Evolutionary conservation across 139 green algal genomes (phyloP).

Genomic region (Chlorella sorokiniana): DNA sequence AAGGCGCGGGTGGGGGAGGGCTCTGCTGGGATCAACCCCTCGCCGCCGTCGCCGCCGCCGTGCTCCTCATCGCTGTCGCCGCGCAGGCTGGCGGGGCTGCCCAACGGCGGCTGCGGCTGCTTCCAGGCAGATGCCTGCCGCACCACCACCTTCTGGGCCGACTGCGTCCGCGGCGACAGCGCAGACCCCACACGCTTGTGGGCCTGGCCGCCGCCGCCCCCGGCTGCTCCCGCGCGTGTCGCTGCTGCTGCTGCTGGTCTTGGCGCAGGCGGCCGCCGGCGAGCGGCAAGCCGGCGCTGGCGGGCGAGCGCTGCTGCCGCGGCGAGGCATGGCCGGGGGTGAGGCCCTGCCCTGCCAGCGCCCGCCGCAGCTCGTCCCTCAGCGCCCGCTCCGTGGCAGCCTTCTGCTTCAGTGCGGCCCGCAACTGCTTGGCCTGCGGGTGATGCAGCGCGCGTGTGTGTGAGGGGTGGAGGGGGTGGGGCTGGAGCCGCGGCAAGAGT

Average conservation of each 20-base stretch:
- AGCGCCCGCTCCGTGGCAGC: conserved; percentile 6
- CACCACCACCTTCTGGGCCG: background rate
- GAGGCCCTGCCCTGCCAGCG: conserved; percentile 1
- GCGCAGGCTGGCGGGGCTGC: background rate
- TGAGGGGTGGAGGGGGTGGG: too few relatives aligned
- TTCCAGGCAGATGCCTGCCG: background rate
- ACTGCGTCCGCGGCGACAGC: background rate
- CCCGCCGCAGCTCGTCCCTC: conserved; percentile 25
- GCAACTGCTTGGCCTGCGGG: conserved; percentile 23
- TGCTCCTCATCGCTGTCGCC: background rate
- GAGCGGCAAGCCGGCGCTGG: too few relatives aligned
- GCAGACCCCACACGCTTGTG: background rate
- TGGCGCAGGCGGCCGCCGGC: background rate
- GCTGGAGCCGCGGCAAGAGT: background rate
- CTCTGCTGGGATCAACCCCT: conserved; percentile 1
- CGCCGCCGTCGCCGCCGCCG: background rate
- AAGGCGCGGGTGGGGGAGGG: conserved; percentile 9
- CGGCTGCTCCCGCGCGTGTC: background rate
- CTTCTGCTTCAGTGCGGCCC: background rate
- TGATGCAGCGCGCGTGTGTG: too few relatives aligned
- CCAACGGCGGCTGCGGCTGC: background rate
- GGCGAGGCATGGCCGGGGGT: conserved; percentile 2
- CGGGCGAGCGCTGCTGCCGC: background rate
- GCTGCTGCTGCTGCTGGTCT: background rate
- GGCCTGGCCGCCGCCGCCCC: background rate